Conservation (phyloP, 192 early-diverging fungal genomes). For the Globomyces pollinis-pini region DNA sequence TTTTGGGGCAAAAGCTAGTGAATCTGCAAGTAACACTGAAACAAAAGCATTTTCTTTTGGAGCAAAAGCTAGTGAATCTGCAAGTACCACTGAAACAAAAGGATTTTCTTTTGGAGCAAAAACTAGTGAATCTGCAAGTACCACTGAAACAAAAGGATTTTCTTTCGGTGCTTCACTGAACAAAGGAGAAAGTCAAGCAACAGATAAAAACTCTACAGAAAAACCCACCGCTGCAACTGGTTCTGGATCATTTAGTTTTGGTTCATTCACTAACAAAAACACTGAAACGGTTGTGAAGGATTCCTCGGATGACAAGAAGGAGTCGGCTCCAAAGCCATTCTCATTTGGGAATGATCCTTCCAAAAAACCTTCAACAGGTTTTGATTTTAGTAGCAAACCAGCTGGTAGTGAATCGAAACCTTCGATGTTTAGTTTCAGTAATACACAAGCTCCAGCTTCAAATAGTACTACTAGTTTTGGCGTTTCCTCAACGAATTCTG, state of each 20-base stretch:
- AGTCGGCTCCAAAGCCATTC: too few relatives aligned
- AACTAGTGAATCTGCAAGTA: not conserved
- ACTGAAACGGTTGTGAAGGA: too few relatives aligned
- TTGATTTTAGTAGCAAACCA: too few relatives aligned
- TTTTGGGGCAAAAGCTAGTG: not conserved
- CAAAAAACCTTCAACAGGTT: too few relatives aligned
- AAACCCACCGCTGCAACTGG: not conserved
- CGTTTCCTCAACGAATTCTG: too few relatives aligned
- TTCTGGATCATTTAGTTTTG: not conserved
- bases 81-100: not conserved
- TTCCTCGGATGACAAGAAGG: too few relatives aligned
- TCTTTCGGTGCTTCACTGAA: slow-evolving; percentile 1
- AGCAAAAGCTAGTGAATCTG: not conserved
- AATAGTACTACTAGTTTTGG: not conserved
- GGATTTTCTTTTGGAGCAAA: not conserved
- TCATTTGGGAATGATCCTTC: too few relatives aligned
- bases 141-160: not conserved
- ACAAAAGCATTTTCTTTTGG: not conserved
- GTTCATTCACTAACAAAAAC: too few relatives aligned
- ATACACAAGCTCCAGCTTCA: not conserved
- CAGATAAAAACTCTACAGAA: too few relatives aligned
- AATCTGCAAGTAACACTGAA: not conserved
- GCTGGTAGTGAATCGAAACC: too few relatives aligned
- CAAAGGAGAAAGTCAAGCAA: too few relatives aligned
- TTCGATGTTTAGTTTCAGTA: too few relatives aligned